These are phyloP conservation scores for Calocera cornea DNA, from an alignment of 768 basidiomycete genomes.

Conservation along the genomic window DNA sequence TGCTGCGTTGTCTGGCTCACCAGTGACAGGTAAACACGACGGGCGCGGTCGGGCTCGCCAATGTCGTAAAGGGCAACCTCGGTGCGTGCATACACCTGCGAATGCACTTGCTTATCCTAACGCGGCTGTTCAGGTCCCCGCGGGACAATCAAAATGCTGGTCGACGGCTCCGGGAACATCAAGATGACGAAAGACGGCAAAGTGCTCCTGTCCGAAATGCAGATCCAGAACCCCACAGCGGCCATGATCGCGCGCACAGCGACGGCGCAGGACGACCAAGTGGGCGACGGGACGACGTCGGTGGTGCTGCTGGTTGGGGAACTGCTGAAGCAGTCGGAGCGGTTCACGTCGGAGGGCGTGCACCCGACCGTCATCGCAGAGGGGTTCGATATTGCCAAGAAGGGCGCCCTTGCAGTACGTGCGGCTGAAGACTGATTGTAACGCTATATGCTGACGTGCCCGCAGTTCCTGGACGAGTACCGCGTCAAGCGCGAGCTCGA, in stretches of 20 bases:
- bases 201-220: conserved; percentile 97
- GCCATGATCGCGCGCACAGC: conserved; percentile 98
- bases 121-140: conserved; percentile 54
- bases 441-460: neutral
- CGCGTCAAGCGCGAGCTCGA: conserved; percentile 66
- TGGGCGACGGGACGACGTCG: conserved; percentile 96
- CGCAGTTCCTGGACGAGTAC: conserved; percentile 84
- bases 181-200: conserved; percentile 99
- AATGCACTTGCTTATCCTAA: neutral
- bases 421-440: neutral
- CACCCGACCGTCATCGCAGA: conserved; percentile 92
- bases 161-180: conserved; percentile 94
- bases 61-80: conserved; percentile 92
- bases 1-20: neutral
- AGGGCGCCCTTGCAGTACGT: conserved; percentile 75
- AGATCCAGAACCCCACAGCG: conserved; percentile 94
- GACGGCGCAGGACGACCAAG: conserved; percentile 97
- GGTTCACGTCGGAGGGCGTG: conserved; percentile 94
- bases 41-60: conserved; percentile 93
- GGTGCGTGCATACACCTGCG: conserved; percentile 37
- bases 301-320: conserved; percentile 94
- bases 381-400: conserved; percentile 95
- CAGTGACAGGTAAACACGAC: conserved; percentile 62
- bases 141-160: conserved; percentile 98
- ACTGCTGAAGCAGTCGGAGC: conserved; percentile 91